Base-by-base conservation (phyloP, 1,284 basidiomycete species). In the Pisolithus thermaeus region DNA sequence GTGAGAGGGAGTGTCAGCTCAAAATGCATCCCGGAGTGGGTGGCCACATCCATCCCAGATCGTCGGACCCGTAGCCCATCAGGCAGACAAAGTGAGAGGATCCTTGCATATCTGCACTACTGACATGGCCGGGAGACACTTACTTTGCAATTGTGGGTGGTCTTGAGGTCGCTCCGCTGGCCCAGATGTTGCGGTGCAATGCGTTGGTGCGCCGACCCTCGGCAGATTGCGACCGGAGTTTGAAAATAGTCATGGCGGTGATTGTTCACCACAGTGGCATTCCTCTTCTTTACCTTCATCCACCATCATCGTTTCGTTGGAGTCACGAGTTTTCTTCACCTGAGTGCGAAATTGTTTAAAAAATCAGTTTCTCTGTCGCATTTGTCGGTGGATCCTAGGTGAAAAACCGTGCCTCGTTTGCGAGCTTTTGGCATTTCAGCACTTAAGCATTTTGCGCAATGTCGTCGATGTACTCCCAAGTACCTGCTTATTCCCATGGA, bases 381-480 rank as follows among this genome's bases (percentile, higher is more conserved):
- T 63, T 64, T 53, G 64, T 59, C 55, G 50, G 47, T 59, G 54
- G 50, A 46, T 56, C 55, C 63, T 57, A 67, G 63, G 65, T 66
- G 63, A 61, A 59, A 20, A 60, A 54, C 54, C 56, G 58, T 58
- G 56, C 60, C 59, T 53, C 65, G 39, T 62, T 68, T 54, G 36
- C 60, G 62, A 48, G 55, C 46, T 60, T 68, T 7, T 63, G 55
- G 62, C 43, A 28, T 45, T 45, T 43, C 41, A 49, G 54, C 56
- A 54, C 55, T 56, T 65, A 69, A 65, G 64, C 64, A 69, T 67
- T 62, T 46, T 65, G 66, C 58, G 58, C 61, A 60, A 78, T 79
- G 76, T 77, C 32, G 32, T 35, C 76, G 56, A 68, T 77, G 60
- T 78, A 78, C 62, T 65, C 73, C 56, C 76, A 76, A 59, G 66